A percentile compares a stretch with the other conserved stretches of the same genome.
Conservation (phyloP, 2,329 filamentous ascomycete genomes). For the Fonsecaea monophora region DNA sequence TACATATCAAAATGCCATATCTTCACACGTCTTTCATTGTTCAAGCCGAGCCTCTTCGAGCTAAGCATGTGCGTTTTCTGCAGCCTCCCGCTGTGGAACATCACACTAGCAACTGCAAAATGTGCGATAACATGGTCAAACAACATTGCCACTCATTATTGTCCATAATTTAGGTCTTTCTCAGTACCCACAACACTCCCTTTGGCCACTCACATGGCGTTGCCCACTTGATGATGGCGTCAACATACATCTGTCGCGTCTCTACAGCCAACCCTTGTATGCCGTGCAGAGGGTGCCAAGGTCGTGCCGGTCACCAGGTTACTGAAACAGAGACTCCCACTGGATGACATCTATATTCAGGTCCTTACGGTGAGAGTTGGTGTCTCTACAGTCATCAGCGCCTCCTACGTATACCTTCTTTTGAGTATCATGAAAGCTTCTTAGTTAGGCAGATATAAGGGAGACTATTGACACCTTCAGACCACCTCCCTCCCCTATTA, state of each 20-base stretch:
- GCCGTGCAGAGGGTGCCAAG: slow-evolving; percentile 25
- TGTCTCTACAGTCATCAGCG: slow-evolving; percentile 10
- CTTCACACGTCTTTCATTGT: slow-evolving; percentile 1
- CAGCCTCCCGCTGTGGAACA: slow-evolving; percentile 23
- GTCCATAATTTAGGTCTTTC: slow-evolving; percentile 13
- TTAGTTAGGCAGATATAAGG: slow-evolving; percentile 7
- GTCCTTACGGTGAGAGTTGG: slow-evolving; percentile 1
- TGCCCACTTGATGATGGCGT: slow-evolving; percentile 22
- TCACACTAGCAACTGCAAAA: slow-evolving; percentile 1
- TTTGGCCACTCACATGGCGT: slow-evolving; percentile 13
- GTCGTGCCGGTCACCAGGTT: slow-evolving; percentile 16
- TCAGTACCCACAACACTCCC: slow-evolving; percentile 21
- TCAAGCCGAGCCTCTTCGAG: slow-evolving; percentile 9
- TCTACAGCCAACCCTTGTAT: slow-evolving; percentile 20
- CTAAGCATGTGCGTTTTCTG: slow-evolving; percentile 34
- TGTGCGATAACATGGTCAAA: slow-evolving; percentile 17
- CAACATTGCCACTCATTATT: slow-evolving; percentile 25
- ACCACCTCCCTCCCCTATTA: background rate
- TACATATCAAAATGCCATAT: slow-evolving; percentile 30
- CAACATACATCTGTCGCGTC: slow-evolving; percentile 22
- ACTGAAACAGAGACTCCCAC: slow-evolving; percentile 7
- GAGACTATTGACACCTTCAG: background rate
- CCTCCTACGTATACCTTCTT: slow-evolving; percentile 33
- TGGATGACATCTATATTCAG: slow-evolving; percentile 14
- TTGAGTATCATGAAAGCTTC: background rate